Base-by-base conservation (phyloP, 2,329 filamentous ascomycete genomes). In the Pyrenochaeta sp. region DNA sequence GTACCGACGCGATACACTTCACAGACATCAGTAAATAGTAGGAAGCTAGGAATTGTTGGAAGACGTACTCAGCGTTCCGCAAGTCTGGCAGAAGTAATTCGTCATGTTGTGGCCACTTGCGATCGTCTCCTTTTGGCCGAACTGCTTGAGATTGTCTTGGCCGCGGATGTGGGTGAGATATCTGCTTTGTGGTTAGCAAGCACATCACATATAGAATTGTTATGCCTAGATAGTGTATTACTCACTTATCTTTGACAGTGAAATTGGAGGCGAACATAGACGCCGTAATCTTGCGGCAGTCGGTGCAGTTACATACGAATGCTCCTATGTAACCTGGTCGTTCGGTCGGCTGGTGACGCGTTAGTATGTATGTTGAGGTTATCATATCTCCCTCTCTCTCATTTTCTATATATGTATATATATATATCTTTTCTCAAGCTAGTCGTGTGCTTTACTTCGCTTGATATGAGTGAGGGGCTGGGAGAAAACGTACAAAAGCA, bases 231-330 rank as follows among this genome's bases (percentile, higher is more conserved):
- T n/a, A 2, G 4, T 34, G 13, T 4, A 62, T 50, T 56, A 62
- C 52, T 56, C 82, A 61, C 1, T 71, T 68, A 67, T 86, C 78
- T 9, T 60, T 56, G 13, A 87, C 68, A 43, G 77, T 78, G 65
- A 89, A 86, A 71, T 85, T 86, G 32, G 83, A 82, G 0, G 84
- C 81, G 72, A 86, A 88, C 6, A 87, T 86, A 0, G 84, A 86
- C 0, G 85, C 84, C 0, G 84, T 88, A 56, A 89, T 78, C 65
- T 89, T 89, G 66, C 79, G 85, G 73, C 86, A 89, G 74, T 89
- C 86, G 34, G 76, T 69, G 70, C 87, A 89, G 76, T 89, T 80
- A 73, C 86, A 89, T 59, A 88, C 64, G 66, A 88, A 88, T 4
- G 78, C 80, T 54, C 73, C 70, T n/a, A 83, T 54, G 0, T 88